Conservation (phyloP, 148 eudicot genomes). For the Spergularia marina region DNA sequence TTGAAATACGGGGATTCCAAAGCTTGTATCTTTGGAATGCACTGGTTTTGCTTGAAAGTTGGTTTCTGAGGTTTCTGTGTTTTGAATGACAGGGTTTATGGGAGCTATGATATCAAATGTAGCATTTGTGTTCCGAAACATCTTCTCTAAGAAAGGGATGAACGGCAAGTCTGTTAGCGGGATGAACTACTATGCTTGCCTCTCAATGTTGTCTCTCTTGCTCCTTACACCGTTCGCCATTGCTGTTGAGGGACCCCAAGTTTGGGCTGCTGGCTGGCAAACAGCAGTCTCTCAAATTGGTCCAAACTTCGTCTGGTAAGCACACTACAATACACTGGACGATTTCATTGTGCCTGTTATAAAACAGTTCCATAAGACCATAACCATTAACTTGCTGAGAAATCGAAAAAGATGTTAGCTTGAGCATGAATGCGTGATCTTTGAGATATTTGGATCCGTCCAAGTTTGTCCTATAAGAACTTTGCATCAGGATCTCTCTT, state of each 20-base stretch:
- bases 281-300: constrained; percentile 58
- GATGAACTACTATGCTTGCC: constrained; percentile 76
- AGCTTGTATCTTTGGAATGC: neutral
- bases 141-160: constrained; percentile 74
- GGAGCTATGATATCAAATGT: constrained; percentile 78
- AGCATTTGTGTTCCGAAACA: constrained; percentile 73
- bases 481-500: no score
- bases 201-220: constrained; percentile 58
- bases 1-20: no score
- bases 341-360: neutral
- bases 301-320: constrained; percentile 62
- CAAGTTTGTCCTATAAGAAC: no score
- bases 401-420: no score
- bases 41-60: neutral
- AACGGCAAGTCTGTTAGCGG: constrained; percentile 66
- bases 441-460: no score
- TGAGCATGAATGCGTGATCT: no score
- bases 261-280: constrained; percentile 74
- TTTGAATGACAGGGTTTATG: constrained; percentile 52
- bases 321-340: neutral
- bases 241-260: constrained; percentile 67
- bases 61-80: constrained; percentile 4
- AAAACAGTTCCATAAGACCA: neutral
- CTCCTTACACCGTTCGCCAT: constrained; percentile 64
- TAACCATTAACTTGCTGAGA: no score